A percentile compares a stretch with the other conserved stretches of the same genome.
These are phyloP conservation scores for Alternaria arbusti DNA, from an alignment of 2,329 filamentous ascomycete species.

Conservation along the genomic window DNA sequence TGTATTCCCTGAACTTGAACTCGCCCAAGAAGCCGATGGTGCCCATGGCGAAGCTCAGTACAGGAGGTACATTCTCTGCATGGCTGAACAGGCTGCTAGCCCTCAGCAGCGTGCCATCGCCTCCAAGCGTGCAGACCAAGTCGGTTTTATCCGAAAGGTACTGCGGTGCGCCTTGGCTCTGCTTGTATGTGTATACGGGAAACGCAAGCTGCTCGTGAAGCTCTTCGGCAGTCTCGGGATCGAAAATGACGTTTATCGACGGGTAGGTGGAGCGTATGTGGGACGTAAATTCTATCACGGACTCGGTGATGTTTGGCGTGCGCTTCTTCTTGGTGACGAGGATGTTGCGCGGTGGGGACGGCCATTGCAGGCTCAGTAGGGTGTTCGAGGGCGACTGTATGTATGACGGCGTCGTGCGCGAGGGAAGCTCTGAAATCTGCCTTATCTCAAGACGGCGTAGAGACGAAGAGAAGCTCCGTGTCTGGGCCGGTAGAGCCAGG, in stretches of 20 bases:
- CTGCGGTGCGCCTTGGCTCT: conserved; percentile 44
- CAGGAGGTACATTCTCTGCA: conserved; percentile 80
- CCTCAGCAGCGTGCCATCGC: conserved; percentile 88
- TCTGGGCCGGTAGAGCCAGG: conserved; percentile 10
- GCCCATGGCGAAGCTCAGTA: conserved; percentile 96
- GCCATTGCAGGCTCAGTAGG: conserved; percentile 71
- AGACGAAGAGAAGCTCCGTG: conserved; percentile 37
- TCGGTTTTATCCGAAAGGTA: conserved; percentile 79
- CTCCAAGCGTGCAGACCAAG: conserved; percentile 86
- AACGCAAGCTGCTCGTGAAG: conserved; percentile 75
- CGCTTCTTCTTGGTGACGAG: conserved; percentile 72
- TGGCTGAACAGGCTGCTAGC: conserved; percentile 87
- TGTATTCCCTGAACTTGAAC: conserved; percentile 94
- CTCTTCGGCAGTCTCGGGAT: conserved; percentile 73
- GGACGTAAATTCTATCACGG: conserved; percentile 64
- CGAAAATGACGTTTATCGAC: conserved; percentile 80
- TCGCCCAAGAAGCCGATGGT: conserved; percentile 93
- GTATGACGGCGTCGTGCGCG: conserved; percentile 44
- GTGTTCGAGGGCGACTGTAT: conserved; percentile 65
- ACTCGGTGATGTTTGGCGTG: conserved; percentile 61
- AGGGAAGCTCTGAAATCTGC: conserved; percentile 41
- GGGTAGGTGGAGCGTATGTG: conserved; percentile 84
- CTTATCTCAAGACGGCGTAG: conserved; percentile 29
- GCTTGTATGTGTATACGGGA: conserved; percentile 59
- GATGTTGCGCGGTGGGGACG: conserved; percentile 70